phyloP scores from a whole-genome alignment of 257 asterid species.

The Nicotiana obtusifolia region DNA sequence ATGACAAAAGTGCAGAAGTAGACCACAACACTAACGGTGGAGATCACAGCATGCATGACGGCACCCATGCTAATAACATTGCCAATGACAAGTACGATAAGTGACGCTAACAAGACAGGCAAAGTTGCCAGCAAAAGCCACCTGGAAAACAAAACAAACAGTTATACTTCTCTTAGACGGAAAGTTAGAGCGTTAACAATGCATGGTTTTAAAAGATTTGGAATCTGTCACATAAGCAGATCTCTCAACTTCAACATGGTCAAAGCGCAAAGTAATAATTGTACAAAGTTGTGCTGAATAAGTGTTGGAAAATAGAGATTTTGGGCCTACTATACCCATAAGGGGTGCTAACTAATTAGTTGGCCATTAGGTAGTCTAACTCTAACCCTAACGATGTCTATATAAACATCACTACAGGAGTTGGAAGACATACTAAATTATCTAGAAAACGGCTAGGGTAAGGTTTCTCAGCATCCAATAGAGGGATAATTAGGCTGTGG shows the following conservation, averaged over 20 bases:
- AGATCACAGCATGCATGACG: conserved; percentile 54
- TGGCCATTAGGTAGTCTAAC: background rate
- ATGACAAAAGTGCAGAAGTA: conserved; percentile 89
- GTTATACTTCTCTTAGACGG: background rate
- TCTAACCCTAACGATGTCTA: background rate
- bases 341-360: background rate
- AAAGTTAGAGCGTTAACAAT: background rate
- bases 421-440: background rate
- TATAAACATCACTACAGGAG: background rate
- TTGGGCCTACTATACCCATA: background rate
- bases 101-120: conserved; percentile 62
- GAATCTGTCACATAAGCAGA: background rate
- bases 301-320: background rate
- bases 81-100: conserved; percentile 57
- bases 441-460: background rate
- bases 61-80: conserved; percentile 49
- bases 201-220: background rate
- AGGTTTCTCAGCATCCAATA: background rate
- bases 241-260: background rate
- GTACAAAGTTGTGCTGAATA: background rate
- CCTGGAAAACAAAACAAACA: conserved; percentile 7
- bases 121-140: conserved; percentile 69
- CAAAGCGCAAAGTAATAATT: background rate
- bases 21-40: conserved; percentile 71
- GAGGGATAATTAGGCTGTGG: background rate